These are phyloP conservation scores for Cadophora gregata DNA, from an alignment of 2,329 filamentous ascomycete species.

Conservation along the genomic window DNA sequence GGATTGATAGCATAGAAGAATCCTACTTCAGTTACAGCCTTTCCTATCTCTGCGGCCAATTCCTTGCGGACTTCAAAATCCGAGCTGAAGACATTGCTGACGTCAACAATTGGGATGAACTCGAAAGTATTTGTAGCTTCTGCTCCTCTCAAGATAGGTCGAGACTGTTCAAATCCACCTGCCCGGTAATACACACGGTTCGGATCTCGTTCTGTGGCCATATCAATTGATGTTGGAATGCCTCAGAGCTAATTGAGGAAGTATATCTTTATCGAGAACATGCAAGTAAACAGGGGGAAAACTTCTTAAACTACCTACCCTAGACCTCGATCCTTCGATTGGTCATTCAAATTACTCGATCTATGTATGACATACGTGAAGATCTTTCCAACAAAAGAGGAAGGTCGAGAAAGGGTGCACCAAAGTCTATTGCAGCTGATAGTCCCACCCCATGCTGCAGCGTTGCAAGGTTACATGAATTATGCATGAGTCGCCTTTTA, in stretches of 20 bases:
- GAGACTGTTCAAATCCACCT: conserved; percentile 21
- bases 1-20: conserved; percentile 18
- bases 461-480: not conserved
- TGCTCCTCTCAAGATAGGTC: conserved; percentile 20
- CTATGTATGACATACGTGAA: not conserved
- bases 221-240: not conserved
- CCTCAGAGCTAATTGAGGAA: not conserved
- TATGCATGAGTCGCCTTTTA: not conserved
- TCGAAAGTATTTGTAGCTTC: conserved; percentile 20
- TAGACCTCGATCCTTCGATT: not conserved
- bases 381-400: conserved; percentile 2
- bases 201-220: conserved; percentile 16
- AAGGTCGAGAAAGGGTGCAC: not conserved
- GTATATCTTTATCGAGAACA: not conserved
- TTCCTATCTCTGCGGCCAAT: conserved; percentile 8
- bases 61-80: conserved; percentile 18
- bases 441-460: not conserved
- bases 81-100: conserved; percentile 9
- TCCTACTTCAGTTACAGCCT: conserved; percentile 15
- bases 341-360: not conserved
- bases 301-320: too few relatives aligned
- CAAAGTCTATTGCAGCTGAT: not conserved
- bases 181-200: conserved; percentile 18
- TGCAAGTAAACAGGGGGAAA: not conserved
- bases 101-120: conserved; percentile 18